phyloP scores from a whole-genome alignment of 1,139 yeast genomes.

The Saccharomyces hybrid region DNA sequence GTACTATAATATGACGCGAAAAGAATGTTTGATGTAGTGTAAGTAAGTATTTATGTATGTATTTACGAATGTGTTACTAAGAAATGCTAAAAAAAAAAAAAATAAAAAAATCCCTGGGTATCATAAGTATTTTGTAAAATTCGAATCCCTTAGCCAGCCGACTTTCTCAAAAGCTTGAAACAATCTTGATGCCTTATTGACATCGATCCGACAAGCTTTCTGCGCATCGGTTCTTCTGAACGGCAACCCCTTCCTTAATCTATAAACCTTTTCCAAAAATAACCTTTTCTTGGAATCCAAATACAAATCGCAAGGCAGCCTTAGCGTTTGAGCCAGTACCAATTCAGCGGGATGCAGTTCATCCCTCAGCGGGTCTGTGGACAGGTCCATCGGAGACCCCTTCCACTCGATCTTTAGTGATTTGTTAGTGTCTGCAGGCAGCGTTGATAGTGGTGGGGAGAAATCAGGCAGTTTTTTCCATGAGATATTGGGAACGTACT shows the following conservation, averaged over 20 bases:
- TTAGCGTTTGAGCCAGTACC: constrained; percentile 76
- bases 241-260: no score
- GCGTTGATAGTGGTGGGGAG: constrained; percentile 57
- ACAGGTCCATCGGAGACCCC: constrained; percentile 92
- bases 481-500: constrained; percentile 39
- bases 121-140: constrained; percentile 49
- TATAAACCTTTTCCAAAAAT: no score
- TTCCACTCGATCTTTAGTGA: constrained; percentile 92
- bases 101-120: not conserved
- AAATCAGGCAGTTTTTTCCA: constrained; percentile 60
- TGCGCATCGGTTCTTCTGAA: no score
- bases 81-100: not conserved
- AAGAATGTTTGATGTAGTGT: not conserved
- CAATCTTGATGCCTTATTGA: constrained; percentile 58
- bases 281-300: constrained; percentile 62
- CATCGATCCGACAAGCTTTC: no score
- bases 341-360: constrained; percentile 88
- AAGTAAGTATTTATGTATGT: not conserved
- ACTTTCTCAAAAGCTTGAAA: constrained; percentile 91
- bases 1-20: not conserved
- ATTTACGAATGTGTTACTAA: not conserved
- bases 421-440: constrained; percentile 60
- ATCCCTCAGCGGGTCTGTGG: constrained; percentile 61
- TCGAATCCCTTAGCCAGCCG: constrained; percentile 85
- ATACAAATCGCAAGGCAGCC: constrained; percentile 82